These are phyloP conservation scores for Naematelia encephala DNA, from an alignment of 768 basidiomycete genomes.

Conservation along the genomic window DNA sequence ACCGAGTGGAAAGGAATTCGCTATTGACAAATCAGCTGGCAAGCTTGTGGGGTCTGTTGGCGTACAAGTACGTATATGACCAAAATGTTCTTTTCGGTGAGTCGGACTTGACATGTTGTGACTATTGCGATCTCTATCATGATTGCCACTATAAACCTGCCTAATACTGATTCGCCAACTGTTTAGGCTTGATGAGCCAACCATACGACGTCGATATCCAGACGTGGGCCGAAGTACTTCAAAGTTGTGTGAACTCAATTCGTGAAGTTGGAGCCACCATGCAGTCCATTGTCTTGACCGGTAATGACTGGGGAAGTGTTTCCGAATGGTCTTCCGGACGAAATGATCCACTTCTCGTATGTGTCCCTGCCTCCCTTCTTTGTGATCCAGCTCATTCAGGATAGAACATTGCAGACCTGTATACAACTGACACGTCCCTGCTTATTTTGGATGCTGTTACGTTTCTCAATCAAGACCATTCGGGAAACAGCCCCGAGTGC, in stretches of 20 bases:
- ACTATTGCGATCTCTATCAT: too few species aligned
- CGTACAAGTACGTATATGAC: conserved; percentile 55
- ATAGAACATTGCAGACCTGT: conserved; percentile 55
- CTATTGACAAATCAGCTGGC: conserved; percentile 53
- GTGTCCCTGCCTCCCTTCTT: too few species aligned
- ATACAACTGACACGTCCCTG: conserved; percentile 46
- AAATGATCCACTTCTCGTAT: conserved; percentile 58
- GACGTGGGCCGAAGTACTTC: conserved; percentile 56
- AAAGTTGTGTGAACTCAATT: conserved; percentile 64
- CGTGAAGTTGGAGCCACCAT: conserved; percentile 59
- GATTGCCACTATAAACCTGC: too few species aligned
- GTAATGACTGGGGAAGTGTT: conserved; percentile 58
- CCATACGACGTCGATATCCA: conserved; percentile 58
- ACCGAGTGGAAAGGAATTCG: too few species aligned
- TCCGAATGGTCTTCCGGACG: conserved; percentile 57
- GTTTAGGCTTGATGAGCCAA: conserved; percentile 58
- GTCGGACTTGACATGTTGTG: conserved; percentile 1
- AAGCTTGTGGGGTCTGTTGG: conserved; percentile 58
- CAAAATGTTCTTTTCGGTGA: conserved; percentile 54
- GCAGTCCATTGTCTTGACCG: conserved; percentile 62
- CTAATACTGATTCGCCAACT: too few species aligned
- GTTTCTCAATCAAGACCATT: conserved; percentile 61
- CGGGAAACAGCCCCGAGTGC: conserved; percentile 55
- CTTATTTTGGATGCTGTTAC: conserved; percentile 65
- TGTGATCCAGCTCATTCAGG: too few species aligned